phyloP scores from a whole-genome alignment of 1,284 basidiomycete genomes.

The Hemileia vastatrix region DNA sequence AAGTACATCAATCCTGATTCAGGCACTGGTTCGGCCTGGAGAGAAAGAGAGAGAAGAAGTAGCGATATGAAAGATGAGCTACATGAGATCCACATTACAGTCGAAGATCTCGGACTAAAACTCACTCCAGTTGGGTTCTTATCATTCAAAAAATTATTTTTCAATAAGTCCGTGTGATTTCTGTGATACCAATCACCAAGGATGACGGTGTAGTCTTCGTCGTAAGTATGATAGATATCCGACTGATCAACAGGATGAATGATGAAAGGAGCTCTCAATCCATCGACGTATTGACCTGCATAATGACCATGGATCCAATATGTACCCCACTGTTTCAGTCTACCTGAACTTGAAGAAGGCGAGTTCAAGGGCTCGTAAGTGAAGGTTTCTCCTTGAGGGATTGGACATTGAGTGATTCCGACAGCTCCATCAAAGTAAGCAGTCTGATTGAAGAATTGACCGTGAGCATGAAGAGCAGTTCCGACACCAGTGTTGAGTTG shows the following conservation, averaged over 20 bases:
- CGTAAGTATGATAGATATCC: constrained; percentile 60
- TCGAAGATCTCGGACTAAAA: not conserved
- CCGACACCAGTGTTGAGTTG: constrained; percentile 46
- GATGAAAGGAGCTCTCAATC: constrained; percentile 64
- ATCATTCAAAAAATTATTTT: constrained; percentile 60
- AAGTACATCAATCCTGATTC: constrained; percentile 77
- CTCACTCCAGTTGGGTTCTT: constrained; percentile 40
- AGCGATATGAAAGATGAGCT: too few species aligned
- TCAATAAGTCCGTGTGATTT: constrained; percentile 57
- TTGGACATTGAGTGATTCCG: constrained; percentile 73
- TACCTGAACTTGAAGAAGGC: constrained; percentile 64
- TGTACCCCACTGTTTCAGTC: too few species aligned
- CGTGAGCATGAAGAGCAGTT: constrained; percentile 56
- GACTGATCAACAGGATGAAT: constrained; percentile 54
- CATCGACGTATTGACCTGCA: constrained; percentile 49
- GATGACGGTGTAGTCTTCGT: constrained; percentile 80
- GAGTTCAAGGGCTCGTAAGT: constrained; percentile 70
- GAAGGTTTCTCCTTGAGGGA: constrained; percentile 64
- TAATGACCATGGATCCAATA: constrained; percentile 64
- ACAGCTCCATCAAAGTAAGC: constrained; percentile 79
- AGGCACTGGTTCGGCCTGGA: too few species aligned
- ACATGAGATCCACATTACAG: too few species aligned
- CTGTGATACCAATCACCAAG: constrained; percentile 73
- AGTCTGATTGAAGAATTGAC: constrained; percentile 79
- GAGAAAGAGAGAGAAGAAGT: too few species aligned